Evolutionary conservation across 768 basidiomycete species (phyloP).

Genomic region (Sarcomyxa edulis): DNA sequence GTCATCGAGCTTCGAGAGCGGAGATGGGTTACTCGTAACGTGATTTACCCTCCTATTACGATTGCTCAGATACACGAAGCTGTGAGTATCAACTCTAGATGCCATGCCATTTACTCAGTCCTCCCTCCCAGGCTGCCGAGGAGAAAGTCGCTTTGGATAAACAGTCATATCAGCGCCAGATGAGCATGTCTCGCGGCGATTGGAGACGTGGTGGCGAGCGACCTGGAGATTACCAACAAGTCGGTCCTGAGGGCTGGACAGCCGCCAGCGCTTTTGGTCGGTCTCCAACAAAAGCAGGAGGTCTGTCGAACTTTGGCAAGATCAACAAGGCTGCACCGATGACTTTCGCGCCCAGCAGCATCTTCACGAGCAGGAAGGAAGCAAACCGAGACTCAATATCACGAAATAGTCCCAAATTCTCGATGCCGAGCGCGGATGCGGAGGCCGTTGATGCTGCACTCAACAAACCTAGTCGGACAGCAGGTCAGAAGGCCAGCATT

Average conservation of each 20-base stretch:
- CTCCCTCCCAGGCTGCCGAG: conserved; percentile 59
- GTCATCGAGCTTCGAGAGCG: conserved; percentile 83
- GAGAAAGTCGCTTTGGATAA: conserved; percentile 68
- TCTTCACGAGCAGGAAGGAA: conserved; percentile 72
- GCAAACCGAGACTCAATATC: conserved; percentile 69
- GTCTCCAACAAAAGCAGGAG: conserved; percentile 73
- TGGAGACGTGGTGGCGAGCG: conserved; percentile 83
- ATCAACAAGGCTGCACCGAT: conserved; percentile 62
- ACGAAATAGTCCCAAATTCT: conserved; percentile 86
- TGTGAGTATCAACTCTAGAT: conserved; percentile 41
- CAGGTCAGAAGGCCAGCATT: conserved; percentile 40
- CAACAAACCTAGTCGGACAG: conserved; percentile 45
- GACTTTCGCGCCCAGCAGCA: conserved; percentile 80
- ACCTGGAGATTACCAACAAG: conserved; percentile 42
- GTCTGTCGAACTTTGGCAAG: conserved; percentile 86
- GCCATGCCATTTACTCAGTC: conserved; percentile 2
- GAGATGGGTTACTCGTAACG: conserved; percentile 73
- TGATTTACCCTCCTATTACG: conserved; percentile 75
- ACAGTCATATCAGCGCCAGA: conserved; percentile 52
- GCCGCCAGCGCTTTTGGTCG: conserved; percentile 49
- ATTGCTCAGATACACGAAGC: conserved; percentile 85
- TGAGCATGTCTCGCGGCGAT: conserved; percentile 85
- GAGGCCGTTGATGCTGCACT: conserved; percentile 46
- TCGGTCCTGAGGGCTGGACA: conserved; percentile 86
- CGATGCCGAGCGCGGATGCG: conserved; percentile 65